phyloP scores from a whole-genome alignment of 108 stramenopile species.

The Conticribra guillardii region DNA sequence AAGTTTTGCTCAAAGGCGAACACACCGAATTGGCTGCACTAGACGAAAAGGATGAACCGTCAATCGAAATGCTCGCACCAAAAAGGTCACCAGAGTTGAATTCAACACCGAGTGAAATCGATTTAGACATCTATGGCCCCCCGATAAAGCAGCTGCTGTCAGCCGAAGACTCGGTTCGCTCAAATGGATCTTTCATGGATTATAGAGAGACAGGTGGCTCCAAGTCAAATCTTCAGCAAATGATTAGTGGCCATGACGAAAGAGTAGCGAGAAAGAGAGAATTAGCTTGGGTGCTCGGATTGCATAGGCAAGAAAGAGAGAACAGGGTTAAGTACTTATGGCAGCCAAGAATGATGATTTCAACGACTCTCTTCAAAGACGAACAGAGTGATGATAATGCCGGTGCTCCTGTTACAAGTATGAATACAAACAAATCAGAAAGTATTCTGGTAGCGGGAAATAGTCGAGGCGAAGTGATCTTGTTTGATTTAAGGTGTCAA shows the following conservation, averaged over 20 bases:
- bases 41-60: background rate
- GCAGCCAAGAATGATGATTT: slow-evolving; percentile 31
- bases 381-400: background rate
- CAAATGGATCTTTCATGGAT: background rate
- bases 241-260: slow-evolving; percentile 2
- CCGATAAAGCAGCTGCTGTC: background rate
- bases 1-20: too few species aligned
- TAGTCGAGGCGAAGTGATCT: slow-evolving; percentile 26
- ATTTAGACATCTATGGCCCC: background rate
- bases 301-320: slow-evolving; percentile 17
- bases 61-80: slow-evolving; percentile 13
- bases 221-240: background rate
- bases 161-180: background rate
- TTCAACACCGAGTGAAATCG: background rate
- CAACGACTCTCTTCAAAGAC: slow-evolving; percentile 6
- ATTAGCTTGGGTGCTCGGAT: slow-evolving; percentile 30
- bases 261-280: slow-evolving; percentile 13
- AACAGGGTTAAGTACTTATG: slow-evolving; percentile 21
- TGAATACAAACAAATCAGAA: slow-evolving; percentile 28
- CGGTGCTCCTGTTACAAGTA: background rate
- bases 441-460: slow-evolving; percentile 26
- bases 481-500: slow-evolving; percentile 39
- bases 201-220: background rate
- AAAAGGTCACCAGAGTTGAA: background rate
- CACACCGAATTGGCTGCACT: too few species aligned